These are phyloP conservation scores for Brettanomyces nanus DNA, from an alignment of 805 yeast species.

Conservation along the genomic window DNA sequence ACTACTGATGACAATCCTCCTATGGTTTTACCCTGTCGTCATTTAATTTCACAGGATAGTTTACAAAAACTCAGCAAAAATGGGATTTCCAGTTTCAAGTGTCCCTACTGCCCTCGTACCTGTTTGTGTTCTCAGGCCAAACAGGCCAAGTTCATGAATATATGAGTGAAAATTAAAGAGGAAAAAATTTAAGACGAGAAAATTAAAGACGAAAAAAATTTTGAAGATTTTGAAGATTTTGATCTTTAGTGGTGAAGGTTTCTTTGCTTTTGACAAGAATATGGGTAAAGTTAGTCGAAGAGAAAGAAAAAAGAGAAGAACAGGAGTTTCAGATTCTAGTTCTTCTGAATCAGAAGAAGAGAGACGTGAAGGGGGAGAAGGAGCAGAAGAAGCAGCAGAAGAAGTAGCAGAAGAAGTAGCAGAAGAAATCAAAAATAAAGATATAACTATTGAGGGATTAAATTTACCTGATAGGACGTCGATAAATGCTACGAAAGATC, in stretches of 20 bases:
- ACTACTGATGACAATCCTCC: conserved; percentile 54
- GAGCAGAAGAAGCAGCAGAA: conserved; percentile 7
- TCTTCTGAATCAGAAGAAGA: conserved; percentile 9
- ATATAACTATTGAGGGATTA: background rate
- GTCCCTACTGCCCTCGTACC: conserved; percentile 63
- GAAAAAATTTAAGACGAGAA: conserved; percentile 46
- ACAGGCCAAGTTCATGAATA: conserved; percentile 35
- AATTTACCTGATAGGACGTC: background rate
- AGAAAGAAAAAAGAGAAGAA: conserved; percentile 72
- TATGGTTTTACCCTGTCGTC: conserved; percentile 30
- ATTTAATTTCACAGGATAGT: conserved; percentile 50
- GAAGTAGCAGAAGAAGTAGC: conserved; percentile 14
- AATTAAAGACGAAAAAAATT: conserved; percentile 32
- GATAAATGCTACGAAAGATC: background rate
- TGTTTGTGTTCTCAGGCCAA: conserved; percentile 33
- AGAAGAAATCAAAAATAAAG: conserved; percentile 4
- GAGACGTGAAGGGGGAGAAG: conserved; percentile 13
- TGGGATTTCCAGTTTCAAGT: conserved; percentile 41
- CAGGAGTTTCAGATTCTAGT: conserved; percentile 53
- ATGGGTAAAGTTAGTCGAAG: conserved; percentile 29
- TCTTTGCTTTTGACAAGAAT: too few species aligned
- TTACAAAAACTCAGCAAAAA: conserved; percentile 36
- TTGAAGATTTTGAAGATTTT: background rate
- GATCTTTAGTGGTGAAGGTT: too few species aligned
- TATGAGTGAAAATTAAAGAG: conserved; percentile 8